Conservation (phyloP, 1,284 basidiomycete species). For the Melampsora allii-populina region DNA sequence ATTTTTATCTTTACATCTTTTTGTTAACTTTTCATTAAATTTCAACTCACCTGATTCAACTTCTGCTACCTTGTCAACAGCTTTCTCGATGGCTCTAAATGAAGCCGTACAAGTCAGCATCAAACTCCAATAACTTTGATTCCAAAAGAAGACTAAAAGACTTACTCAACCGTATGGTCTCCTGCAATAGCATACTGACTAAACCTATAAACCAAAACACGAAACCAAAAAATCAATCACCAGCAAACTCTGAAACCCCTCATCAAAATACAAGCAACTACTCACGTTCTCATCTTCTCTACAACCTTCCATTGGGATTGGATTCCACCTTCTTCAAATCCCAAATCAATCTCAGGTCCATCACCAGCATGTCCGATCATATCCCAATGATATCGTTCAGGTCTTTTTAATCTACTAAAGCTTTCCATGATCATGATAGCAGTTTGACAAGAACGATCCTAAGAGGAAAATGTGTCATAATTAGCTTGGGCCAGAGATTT, state of each 20-base stretch:
- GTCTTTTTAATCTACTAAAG: conserved; percentile 44
- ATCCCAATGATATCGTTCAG: conserved; percentile 51
- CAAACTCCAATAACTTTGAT: neutral
- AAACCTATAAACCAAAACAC: neutral
- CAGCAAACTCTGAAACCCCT: too few relatives aligned
- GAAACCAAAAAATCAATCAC: neutral
- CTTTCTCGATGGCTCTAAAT: neutral
- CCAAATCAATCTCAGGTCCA: conserved; percentile 50
- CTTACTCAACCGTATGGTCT: conserved; percentile 14
- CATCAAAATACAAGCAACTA: neutral
- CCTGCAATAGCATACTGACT: conserved; percentile 25
- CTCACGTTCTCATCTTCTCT: conserved; percentile 44
- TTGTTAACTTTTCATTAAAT: neutral
- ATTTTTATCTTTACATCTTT: neutral
- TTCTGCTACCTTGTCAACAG: neutral
- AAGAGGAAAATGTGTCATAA: neutral
- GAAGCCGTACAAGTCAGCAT: neutral
- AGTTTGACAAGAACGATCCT: conserved; percentile 6
- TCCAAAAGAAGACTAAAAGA: neutral
- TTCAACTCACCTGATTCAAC: neutral
- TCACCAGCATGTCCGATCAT: conserved; percentile 54
- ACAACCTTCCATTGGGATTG: conserved; percentile 41
- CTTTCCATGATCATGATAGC: conserved; percentile 53
- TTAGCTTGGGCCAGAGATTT: neutral
- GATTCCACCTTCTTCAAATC: conserved; percentile 47